Percentiles rank a stretch among this genome's conserved stretches.
Evolutionary conservation across 768 basidiomycete species (phyloP).

Genomic region (Naganishia vaughanmartiniae): DNA sequence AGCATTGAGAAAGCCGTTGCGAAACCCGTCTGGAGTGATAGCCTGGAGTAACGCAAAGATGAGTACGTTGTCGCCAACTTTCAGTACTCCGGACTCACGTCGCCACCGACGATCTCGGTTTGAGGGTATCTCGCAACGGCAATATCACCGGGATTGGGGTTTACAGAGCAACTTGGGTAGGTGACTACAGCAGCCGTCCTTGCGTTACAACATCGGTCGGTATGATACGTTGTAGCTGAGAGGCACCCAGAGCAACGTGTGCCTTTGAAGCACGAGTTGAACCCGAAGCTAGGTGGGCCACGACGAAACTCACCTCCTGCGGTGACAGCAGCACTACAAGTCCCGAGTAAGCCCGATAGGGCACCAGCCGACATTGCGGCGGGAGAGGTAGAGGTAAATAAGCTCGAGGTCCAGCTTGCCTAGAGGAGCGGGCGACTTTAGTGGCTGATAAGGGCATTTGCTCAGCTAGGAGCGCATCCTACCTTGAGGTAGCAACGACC

Average conservation of each 20-base stretch:
- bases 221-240: too few relatives aligned
- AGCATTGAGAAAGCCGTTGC: background rate
- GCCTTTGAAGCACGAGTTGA: too few relatives aligned
- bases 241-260: too few relatives aligned
- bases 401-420: background rate
- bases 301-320: too few relatives aligned
- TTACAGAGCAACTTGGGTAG: too few relatives aligned
- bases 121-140: background rate
- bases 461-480: background rate
- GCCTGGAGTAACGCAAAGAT: background rate
- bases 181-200: too few relatives aligned
- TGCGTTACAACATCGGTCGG: too few relatives aligned
- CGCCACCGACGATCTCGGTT: constrained; percentile 20
- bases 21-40: background rate
- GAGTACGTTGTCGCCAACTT: too few relatives aligned
- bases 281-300: too few relatives aligned
- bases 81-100: background rate
- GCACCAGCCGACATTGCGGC: background rate
- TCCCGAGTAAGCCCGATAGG: background rate
- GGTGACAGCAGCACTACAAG: background rate
- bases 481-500: background rate
- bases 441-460: background rate
- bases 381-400: background rate
- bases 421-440: background rate
- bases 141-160: background rate